These are phyloP conservation scores for Russula sp. DNA, from an alignment of 768 basidiomycete genomes.

Conservation along the genomic window DNA sequence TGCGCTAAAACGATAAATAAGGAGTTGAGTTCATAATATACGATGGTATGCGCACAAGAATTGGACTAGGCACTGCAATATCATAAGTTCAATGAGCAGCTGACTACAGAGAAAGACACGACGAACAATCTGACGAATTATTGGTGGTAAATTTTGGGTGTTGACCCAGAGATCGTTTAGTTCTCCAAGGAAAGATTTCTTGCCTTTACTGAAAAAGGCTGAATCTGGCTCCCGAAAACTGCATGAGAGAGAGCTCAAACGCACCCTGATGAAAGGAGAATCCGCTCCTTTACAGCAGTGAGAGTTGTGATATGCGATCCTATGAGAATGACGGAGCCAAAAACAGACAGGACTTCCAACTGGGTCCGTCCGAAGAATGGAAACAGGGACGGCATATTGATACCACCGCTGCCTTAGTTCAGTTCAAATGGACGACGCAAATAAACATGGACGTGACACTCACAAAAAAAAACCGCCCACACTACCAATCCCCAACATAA, in stretches of 20 bases:
- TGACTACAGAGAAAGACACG: neutral
- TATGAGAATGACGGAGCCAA: slow-evolving; percentile 68
- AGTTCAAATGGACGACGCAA: neutral
- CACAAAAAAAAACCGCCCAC: slow-evolving; percentile 87
- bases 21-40: slow-evolving; percentile 6
- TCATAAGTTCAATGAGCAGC: slow-evolving; percentile 4
- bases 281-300: slow-evolving; percentile 64
- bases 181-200: slow-evolving; percentile 43
- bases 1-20: slow-evolving; percentile 43
- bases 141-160: slow-evolving; percentile 47
- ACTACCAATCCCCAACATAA: slow-evolving; percentile 87
- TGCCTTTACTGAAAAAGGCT: slow-evolving; percentile 29
- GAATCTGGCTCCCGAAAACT: neutral
- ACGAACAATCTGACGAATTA: slow-evolving; percentile 48
- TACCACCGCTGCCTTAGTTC: slow-evolving; percentile 59
- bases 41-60: slow-evolving; percentile 54
- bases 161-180: slow-evolving; percentile 70
- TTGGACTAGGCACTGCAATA: slow-evolving; percentile 65
- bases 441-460: slow-evolving; percentile 35
- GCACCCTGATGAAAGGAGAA: slow-evolving; percentile 50
- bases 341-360: slow-evolving; percentile 73
- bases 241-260: slow-evolving; percentile 29
- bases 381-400: slow-evolving; percentile 66
- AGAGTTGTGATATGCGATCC: slow-evolving; percentile 62
- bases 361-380: slow-evolving; percentile 79